These are phyloP conservation scores for Copromyces sp. DNA, from an alignment of 495 filamentous ascomycete genomes.

Conservation along the genomic window DNA sequence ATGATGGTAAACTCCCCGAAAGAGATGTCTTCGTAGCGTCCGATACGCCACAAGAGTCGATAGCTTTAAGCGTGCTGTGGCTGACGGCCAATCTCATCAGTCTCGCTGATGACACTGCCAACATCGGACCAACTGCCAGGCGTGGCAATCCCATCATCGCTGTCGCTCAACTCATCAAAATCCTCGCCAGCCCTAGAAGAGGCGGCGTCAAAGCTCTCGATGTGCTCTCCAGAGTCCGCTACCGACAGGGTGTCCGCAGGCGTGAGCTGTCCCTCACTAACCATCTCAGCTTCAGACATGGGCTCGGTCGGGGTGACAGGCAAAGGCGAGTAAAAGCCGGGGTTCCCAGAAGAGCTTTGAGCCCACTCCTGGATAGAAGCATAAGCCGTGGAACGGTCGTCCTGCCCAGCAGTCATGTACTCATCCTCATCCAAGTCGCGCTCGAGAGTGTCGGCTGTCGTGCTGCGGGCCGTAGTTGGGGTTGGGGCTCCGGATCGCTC, in stretches of 20 bases:
- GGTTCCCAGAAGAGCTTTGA: slow-evolving; percentile 25
- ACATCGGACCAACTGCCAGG: slow-evolving; percentile 72
- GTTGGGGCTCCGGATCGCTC: background rate
- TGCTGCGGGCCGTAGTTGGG: slow-evolving; percentile 6
- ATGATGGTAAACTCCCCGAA: background rate
- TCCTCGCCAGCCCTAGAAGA: slow-evolving; percentile 19
- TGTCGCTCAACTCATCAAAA: slow-evolving; percentile 58
- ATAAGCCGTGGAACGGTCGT: slow-evolving; percentile 25
- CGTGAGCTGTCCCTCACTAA: slow-evolving; percentile 39
- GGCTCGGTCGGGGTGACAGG: slow-evolving; percentile 29
- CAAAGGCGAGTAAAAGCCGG: slow-evolving; percentile 43
- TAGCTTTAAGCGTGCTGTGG: background rate
- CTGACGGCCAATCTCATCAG: slow-evolving; percentile 23
- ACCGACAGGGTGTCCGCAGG: slow-evolving; percentile 41
- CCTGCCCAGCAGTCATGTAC: slow-evolving; percentile 37
- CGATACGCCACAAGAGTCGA: background rate
- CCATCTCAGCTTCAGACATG: slow-evolving; percentile 31
- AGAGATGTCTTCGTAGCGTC: background rate
- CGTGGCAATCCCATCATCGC: slow-evolving; percentile 50
- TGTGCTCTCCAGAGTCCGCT: slow-evolving; percentile 32
- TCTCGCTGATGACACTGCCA: slow-evolving; percentile 58
- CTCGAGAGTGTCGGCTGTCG: slow-evolving; percentile 13
- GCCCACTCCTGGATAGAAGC: slow-evolving; percentile 49
- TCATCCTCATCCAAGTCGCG: slow-evolving; percentile 31
- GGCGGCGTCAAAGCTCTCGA: slow-evolving; percentile 22